Evolutionary conservation across 1,139 yeast species (phyloP).

Genomic region (Lodderomyces theae): DNA sequence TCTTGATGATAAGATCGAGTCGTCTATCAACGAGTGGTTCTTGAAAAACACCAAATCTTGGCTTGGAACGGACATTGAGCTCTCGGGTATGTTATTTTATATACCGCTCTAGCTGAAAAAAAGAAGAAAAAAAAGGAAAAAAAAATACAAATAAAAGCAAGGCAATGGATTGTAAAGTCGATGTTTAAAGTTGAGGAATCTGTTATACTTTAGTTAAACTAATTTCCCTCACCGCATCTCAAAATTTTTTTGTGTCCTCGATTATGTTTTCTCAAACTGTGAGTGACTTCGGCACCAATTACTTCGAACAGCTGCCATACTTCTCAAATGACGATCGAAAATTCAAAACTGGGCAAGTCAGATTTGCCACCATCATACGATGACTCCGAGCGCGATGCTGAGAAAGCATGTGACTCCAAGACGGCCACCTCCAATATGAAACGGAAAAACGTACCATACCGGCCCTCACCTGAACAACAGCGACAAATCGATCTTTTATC

Average conservation of each 20-base stretch:
- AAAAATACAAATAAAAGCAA: too few relatives aligned
- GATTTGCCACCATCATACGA: conserved; percentile 5
- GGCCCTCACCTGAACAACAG: conserved; percentile 37
- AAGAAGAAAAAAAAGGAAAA: too few relatives aligned
- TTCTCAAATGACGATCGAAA: neutral
- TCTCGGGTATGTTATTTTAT: too few relatives aligned
- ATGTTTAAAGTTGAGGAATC: too few relatives aligned
- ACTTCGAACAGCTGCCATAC: neutral
- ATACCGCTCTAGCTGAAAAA: too few relatives aligned
- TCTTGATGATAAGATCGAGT: conserved; percentile 20
- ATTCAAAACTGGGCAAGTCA: neutral
- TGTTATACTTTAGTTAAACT: too few relatives aligned
- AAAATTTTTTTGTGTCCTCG: neutral
- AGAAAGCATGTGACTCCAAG: neutral
- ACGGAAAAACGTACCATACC: conserved; percentile 28
- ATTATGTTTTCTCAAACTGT: neutral
- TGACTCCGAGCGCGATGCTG: neutral
- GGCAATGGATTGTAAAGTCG: too few relatives aligned
- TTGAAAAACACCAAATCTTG: conserved; percentile 60
- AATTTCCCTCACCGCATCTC: neutral
- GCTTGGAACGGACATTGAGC: conserved; percentile 36
- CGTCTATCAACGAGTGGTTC: conserved; percentile 49
- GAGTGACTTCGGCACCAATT: neutral
- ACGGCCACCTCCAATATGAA: neutral
- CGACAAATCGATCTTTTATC: conserved; percentile 30